A percentile compares a stretch with the other conserved stretches of the same genome.
phyloP scores from a whole-genome alignment of 2,329 filamentous ascomycete species.

The Tolypocladium tropicale region DNA sequence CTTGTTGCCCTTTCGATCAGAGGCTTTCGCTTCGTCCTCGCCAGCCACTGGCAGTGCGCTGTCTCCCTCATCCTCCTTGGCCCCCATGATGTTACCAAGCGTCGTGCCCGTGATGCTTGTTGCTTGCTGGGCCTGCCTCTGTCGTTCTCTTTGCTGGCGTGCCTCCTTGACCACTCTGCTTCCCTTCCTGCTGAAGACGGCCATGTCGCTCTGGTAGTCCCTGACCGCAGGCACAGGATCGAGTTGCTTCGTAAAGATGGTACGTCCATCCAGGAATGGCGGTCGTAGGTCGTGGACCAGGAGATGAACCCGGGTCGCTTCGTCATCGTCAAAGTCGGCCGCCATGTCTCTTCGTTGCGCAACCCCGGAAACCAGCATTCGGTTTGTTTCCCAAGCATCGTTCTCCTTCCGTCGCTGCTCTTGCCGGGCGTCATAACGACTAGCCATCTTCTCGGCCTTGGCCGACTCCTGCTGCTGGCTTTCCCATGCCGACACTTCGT shows the following conservation, averaged over 20 bases:
- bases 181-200: slow-evolving; percentile 91
- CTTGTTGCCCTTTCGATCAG: slow-evolving; percentile 47
- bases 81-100: slow-evolving; percentile 88
- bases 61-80: slow-evolving; percentile 88
- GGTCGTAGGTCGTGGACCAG: slow-evolving; percentile 89
- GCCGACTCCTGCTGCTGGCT: slow-evolving; percentile 68
- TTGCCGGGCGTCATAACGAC: slow-evolving; percentile 56
- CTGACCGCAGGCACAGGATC: slow-evolving; percentile 89
- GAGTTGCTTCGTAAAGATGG: slow-evolving; percentile 92
- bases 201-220: slow-evolving; percentile 96
- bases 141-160: slow-evolving; percentile 82
- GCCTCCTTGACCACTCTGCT: slow-evolving; percentile 88
- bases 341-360: slow-evolving; percentile 79
- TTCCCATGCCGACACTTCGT: slow-evolving; percentile 64
- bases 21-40: slow-evolving; percentile 55
- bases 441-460: slow-evolving; percentile 70
- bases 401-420: slow-evolving; percentile 87
- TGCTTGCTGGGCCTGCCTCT: slow-evolving; percentile 89
- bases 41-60: slow-evolving; percentile 70
- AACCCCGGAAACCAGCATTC: slow-evolving; percentile 93
- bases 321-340: slow-evolving; percentile 82
- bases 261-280: slow-evolving; percentile 89
- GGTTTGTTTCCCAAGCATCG: slow-evolving; percentile 97
- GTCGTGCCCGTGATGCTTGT: slow-evolving; percentile 88
- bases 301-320: slow-evolving; percentile 79